Conservation (phyloP, 2,329 filamentous ascomycete species). For the Orbilia blumenaviensis region DNA sequence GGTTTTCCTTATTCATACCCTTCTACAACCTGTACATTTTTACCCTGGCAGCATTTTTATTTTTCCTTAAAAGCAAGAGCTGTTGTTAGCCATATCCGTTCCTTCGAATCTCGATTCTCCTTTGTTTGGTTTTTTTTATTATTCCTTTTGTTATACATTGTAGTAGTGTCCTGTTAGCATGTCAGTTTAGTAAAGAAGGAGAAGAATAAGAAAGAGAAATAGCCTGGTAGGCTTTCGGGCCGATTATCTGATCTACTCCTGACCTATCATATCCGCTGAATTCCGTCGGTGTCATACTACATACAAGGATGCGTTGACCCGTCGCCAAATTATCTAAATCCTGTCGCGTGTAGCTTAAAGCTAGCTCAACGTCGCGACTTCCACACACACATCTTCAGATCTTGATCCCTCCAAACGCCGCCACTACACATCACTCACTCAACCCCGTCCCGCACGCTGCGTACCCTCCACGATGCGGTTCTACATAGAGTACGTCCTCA, state of each 20-base stretch:
- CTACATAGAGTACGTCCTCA: constrained; percentile 57
- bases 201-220: constrained; percentile 12
- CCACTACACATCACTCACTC: constrained; percentile 3
- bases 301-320: constrained; percentile 18
- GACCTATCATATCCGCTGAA: constrained; percentile 4
- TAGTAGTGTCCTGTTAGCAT: not conserved
- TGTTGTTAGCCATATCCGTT: constrained; percentile 3
- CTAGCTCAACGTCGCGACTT: constrained; percentile 7
- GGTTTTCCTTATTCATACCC: constrained; percentile 53
- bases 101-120: too few species aligned
- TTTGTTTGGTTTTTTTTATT: too few species aligned
- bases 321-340: constrained; percentile 24
- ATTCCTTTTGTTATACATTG: not conserved
- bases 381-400: not conserved
- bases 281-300: not conserved
- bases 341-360: constrained; percentile 26
- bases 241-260: constrained; percentile 1
- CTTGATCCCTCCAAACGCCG: not conserved
- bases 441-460: not conserved
- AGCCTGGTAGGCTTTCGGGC: constrained; percentile 4
- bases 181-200: constrained; percentile 2
- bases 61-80: constrained; percentile 15
- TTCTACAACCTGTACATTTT: constrained; percentile 49
- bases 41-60: constrained; percentile 35
- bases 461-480: constrained; percentile 55